phyloP scores from a whole-genome alignment of 345 rosid genomes.

The Theobroma cacao region DNA sequence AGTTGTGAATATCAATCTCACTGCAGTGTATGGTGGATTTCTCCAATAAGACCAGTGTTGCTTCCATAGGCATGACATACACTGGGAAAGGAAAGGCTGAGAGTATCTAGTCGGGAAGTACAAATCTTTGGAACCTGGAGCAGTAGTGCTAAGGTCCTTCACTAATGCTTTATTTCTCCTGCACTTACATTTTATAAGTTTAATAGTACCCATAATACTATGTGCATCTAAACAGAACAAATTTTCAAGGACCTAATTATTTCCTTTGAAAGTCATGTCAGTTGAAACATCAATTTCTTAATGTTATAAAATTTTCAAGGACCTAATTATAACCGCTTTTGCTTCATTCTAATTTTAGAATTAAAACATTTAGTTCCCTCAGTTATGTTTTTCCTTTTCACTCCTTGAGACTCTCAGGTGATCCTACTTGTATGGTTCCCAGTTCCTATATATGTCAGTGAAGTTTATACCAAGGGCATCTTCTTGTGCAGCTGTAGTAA shows the following conservation, averaged over 20 bases:
- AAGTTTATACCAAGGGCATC: slow-evolving; percentile 40
- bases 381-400: too few species aligned
- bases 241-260: neutral
- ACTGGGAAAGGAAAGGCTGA: slow-evolving; percentile 42
- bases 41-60: slow-evolving; percentile 67
- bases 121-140: slow-evolving; percentile 43
- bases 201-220: too few species aligned
- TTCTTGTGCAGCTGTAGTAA: slow-evolving; percentile 52
- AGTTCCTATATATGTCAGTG: slow-evolving; percentile 40
- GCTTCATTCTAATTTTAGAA: too few species aligned
- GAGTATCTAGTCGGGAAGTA: slow-evolving; percentile 47
- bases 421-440: slow-evolving; percentile 46
- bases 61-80: slow-evolving; percentile 64
- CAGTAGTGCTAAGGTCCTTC: slow-evolving; percentile 43
- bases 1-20: slow-evolving; percentile 48
- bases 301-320: too few species aligned
- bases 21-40: slow-evolving; percentile 49
- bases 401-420: neutral
- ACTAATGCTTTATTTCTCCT: slow-evolving; percentile 67
- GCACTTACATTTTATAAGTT: slow-evolving; percentile 3
- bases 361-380: too few species aligned
- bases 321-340: too few species aligned
- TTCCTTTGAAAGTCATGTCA: too few species aligned
- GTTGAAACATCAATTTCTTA: too few species aligned
- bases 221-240: neutral